Base-by-base conservation (phyloP, 1,139 yeast genomes). In the Saccharomyces hybrid region DNA sequence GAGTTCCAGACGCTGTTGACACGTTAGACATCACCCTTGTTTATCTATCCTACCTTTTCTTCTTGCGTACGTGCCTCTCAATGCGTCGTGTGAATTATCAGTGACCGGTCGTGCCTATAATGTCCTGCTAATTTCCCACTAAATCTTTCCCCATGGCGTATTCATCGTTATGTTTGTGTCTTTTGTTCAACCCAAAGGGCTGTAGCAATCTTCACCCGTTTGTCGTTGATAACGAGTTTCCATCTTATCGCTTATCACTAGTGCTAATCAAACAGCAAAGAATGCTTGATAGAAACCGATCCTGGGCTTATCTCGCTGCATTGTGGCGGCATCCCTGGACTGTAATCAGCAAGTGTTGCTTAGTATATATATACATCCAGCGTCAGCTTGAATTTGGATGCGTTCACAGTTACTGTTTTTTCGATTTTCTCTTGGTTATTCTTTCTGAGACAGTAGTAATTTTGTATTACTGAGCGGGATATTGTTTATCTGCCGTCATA, bases 221-320 rank as follows among this genome's bases (percentile, higher is more conserved):
- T 38, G 44, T 38, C 44, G 44, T 38, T 38, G 44, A 38, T 38
- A 38, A 38, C 44, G 44, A 38, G 44, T 38, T 38, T 38, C 13
- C 6, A 20, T 26, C 44, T 38, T 38, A 38, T 38, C 44, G 26
- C 44, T 38, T 38, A 38, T 38, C 44, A 11, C 44, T 20, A 38
- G 23, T 38, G 44, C 44, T 38, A 38, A 38, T 38, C 44, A 38
- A 38, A 38, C 25, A 38, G 44, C 44, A 38, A 38, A 38, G 44
- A 38, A 38, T 23, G 44, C 20, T 38, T 38, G 25, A 38, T 9
- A 5, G 44, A 16, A 11, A 16, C 44, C 44, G 44, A 38, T 38
- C 25, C 2, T 38, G 7, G 13, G n/a, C 44, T 38, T 38, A 38
- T 38, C 44, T 38, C 44, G 44, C 44, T 20, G 44, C 25, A 20